phyloP scores from a whole-genome alignment of 768 basidiomycete species.

The Phanerochaete sordida region DNA sequence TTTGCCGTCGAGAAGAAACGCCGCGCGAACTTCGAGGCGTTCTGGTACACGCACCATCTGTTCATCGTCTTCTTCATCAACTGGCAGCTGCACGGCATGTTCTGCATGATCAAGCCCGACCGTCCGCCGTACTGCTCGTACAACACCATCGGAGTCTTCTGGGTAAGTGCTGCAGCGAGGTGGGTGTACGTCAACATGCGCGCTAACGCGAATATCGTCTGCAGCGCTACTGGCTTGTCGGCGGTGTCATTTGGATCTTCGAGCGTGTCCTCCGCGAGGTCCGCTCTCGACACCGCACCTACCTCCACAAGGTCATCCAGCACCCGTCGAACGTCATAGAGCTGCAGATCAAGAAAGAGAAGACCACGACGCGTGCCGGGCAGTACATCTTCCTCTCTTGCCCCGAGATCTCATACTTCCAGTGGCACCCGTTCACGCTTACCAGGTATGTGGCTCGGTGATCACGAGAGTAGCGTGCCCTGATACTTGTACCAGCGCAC shows the following conservation, averaged over 20 bases:
- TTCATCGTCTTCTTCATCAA: conserved; percentile 90
- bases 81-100: conserved; percentile 97
- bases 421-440: conserved; percentile 97
- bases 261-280: conserved; percentile 93
- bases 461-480: neutral
- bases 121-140: conserved; percentile 83
- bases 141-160: conserved; percentile 89
- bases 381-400: conserved; percentile 93
- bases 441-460: conserved; percentile 54
- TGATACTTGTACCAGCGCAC: conserved; percentile 53
- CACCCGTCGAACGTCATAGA: conserved; percentile 95
- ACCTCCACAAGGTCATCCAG: conserved; percentile 91
- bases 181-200: neutral
- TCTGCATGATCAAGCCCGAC: conserved; percentile 95
- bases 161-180: conserved; percentile 51
- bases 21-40: conserved; percentile 77
- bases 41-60: conserved; percentile 88
- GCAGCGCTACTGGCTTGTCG: conserved; percentile 87
- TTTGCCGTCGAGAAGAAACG: conserved; percentile 81
- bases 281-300: conserved; percentile 86
- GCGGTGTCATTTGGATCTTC: conserved; percentile 78
- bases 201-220: conserved; percentile 7
- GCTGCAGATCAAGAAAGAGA: conserved; percentile 97
- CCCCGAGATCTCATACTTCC: conserved; percentile 91
- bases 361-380: conserved; percentile 78